phyloP scores from a whole-genome alignment of 352 stramenopile genomes.

The Pythium coloratum region DNA sequence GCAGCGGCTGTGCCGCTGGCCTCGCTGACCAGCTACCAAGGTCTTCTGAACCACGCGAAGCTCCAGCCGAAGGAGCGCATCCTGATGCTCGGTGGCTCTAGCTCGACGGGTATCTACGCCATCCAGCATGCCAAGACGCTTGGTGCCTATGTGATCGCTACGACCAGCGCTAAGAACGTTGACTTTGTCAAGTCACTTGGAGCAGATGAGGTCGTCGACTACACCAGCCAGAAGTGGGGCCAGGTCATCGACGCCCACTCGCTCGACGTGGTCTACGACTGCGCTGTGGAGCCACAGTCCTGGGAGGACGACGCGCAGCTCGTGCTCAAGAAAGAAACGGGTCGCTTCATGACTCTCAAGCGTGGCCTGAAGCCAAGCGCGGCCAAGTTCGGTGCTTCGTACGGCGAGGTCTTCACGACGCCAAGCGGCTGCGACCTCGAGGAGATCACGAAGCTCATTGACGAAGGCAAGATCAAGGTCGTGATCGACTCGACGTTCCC shows the following conservation, averaged over 20 bases:
- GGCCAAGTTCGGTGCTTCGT: constrained; percentile 48
- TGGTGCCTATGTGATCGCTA: constrained; percentile 29
- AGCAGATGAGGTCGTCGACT: constrained; percentile 47
- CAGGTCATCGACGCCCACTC: constrained; percentile 26
- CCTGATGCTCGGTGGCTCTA: constrained; percentile 13
- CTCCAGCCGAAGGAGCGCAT: constrained; percentile 19
- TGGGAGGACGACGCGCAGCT: constrained; percentile 41
- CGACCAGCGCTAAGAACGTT: constrained; percentile 34
- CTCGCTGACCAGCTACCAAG: constrained; percentile 38
- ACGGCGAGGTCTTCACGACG: constrained; percentile 25
- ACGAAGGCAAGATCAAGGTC: constrained; percentile 36
- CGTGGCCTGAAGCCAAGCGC: constrained; percentile 39
- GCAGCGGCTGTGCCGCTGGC: constrained; percentile 34
- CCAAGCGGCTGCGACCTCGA: constrained; percentile 33
- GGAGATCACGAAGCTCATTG: constrained; percentile 41
- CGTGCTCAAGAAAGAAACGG: constrained; percentile 39
- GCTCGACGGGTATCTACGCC: constrained; percentile 28
- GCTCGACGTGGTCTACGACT: constrained; percentile 29
- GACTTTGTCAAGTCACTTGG: constrained; percentile 38
- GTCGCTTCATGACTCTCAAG: constrained; percentile 43
- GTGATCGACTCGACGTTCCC: constrained; percentile 41
- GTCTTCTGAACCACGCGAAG: constrained; percentile 22
- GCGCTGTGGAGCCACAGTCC: constrained; percentile 27
- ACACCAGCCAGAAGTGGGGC: constrained; percentile 37
- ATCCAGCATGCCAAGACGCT: constrained; percentile 39